Base-by-base conservation (phyloP, 768 basidiomycete species). In the Lyophyllum decastes region DNA sequence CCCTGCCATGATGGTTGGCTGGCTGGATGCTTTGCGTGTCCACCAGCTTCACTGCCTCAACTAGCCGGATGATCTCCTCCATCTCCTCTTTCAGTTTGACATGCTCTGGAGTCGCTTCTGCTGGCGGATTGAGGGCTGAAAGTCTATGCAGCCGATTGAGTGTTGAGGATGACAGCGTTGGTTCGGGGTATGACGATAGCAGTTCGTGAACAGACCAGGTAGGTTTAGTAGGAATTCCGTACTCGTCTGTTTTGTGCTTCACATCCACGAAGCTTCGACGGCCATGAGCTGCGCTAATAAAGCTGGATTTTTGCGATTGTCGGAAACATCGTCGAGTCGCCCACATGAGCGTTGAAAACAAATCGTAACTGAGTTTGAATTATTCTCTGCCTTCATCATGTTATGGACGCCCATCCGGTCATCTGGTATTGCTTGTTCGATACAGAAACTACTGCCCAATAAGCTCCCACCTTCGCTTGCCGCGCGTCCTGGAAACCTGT, bases 151-250 rank as follows among this genome's bases (percentile, higher is more conserved):
- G 79, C 48, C 78, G 86, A 34, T 76, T 77, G 53, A 94, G 74
- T 0, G 84, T 88, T 22, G 72, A 63, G 7, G 84, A 66, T 7
- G 85, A 76, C 48, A 94, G 76, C 1, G 75, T 76, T 17, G 90
- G 90, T 12, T 78, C 81, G 2, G 90, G 85, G 66, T 92, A 94
- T 4, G 90, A 92, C 6, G 89, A 87, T 6, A 94, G 72, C 9
- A 94, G 80, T 48, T 87, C 75, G 64, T 86, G 80, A 47, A 94
- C 87, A 52, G 92, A 94, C 92, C 92, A 94, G 0, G 88, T 87
- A 21, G 92, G 87, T 45, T 73, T 70, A 0, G 77, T 56, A 5
- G 92, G 92, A 55, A 93, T 83, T 17, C 86, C 87, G 55, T 74
- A 82, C 4, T 78, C 70, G 63, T 92, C 90, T 1, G 79, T 79